These are phyloP conservation scores for Zasmidium citrigriseum DNA, from an alignment of 2,329 filamentous ascomycete genomes.

Conservation along the genomic window DNA sequence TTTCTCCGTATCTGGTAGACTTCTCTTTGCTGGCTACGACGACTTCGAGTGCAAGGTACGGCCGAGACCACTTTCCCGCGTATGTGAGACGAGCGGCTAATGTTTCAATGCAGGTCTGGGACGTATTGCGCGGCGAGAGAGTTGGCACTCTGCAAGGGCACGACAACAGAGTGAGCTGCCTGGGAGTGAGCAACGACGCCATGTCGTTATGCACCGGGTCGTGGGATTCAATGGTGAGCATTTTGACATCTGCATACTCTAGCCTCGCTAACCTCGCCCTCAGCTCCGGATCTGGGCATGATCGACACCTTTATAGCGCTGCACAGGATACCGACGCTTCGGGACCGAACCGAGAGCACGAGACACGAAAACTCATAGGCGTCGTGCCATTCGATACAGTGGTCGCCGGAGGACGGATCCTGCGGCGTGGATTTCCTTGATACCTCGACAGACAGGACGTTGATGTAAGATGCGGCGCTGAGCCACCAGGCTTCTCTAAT, in stretches of 20 bases:
- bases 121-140: constrained; percentile 93
- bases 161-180: constrained; percentile 97
- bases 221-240: constrained; percentile 95
- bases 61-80: constrained; percentile 29
- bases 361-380: neutral
- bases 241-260: neutral
- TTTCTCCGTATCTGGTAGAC: constrained; percentile 91
- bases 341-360: neutral
- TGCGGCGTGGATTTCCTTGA: neutral
- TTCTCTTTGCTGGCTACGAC: constrained; percentile 96
- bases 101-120: constrained; percentile 74
- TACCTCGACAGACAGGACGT: constrained; percentile 13
- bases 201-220: constrained; percentile 99
- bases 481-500: constrained; percentile 9
- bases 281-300: constrained; percentile 57
- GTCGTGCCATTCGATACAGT: neutral
- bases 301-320: constrained; percentile 16
- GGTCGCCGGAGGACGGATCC: neutral
- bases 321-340: neutral
- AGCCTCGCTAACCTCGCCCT: constrained; percentile 20
- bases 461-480: constrained; percentile 15
- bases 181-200: constrained; percentile 97
- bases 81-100: neutral
- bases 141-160: constrained; percentile 95
- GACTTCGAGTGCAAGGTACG: constrained; percentile 99